Evolutionary conservation across 208 protist genomes (phyloP), one percentile per base, ranked within the genome.

Genomic region (Strigomonas oncopelti): DNA sequence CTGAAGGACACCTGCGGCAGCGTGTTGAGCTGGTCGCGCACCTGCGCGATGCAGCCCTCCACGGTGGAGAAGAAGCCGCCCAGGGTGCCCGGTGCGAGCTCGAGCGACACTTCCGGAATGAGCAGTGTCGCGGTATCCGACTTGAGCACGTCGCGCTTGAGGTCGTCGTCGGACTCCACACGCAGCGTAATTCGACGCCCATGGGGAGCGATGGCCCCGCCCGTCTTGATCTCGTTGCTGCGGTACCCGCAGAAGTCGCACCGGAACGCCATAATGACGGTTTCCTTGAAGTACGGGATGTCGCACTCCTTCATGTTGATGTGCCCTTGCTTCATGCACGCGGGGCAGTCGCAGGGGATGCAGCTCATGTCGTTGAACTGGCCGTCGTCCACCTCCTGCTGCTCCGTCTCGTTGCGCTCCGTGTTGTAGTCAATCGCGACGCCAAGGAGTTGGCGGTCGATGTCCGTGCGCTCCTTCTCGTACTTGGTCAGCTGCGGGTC

Each of bases 281-380:
- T 94, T 61, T 98, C 84, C 67, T 98, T 98, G 81, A 98, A 98
- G 72, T 96, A 87, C 5, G 96, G 96, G 52, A 98, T 98, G 34
- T 96, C 74, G 45, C 82, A 84, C 67, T 94, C 68, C 46, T 96
- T 77, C 78, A 97, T 91, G 62, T 84, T 85, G 48, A 95, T 83
- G 28, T 80, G 64, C 22, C 93, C 91, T 13, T 58, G 53, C 52
- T 75, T 59, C 24, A 72, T 63, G 75, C 93, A 97, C 22, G 87
- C 86, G n/a, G 82, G 81, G 76, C 93, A 97, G 36, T 75, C 77
- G 36, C 78, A 90, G 62, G 77, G 76, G 53, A 97, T 80, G 53
- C 77, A 67, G 25, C 76, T 74, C 29, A 93, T 78, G 22, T 88
- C 88, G 32, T 83, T 77, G 64, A 91, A 83, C 16, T 90, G 75